A percentile compares a stretch with the other conserved stretches of the same genome.
phyloP scores from a whole-genome alignment of 768 basidiomycete species.

The Suillus decipiens region DNA sequence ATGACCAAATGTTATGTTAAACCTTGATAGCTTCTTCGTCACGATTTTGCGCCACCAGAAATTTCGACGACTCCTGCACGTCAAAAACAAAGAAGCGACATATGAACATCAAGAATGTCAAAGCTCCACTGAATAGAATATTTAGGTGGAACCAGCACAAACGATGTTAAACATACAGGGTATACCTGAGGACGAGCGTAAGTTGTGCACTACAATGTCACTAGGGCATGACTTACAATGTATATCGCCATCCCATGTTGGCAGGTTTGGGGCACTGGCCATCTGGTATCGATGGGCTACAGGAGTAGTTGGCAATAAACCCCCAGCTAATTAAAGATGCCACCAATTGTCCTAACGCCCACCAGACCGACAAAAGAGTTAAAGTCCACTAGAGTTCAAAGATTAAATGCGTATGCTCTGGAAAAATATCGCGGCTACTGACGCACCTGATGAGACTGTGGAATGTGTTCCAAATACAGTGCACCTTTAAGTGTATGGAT shows the following conservation, averaged over 20 bases:
- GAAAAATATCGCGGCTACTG: conserved; percentile 5
- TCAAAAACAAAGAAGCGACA: conserved; percentile 58
- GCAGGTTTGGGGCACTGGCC: conserved; percentile 46
- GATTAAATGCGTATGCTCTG: conserved; percentile 5
- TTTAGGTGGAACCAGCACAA: conserved; percentile 9
- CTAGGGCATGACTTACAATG: conserved; percentile 34
- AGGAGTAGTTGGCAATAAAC: conserved; percentile 58
- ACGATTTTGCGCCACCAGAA: conserved; percentile 54
- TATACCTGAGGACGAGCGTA: conserved; percentile 31
- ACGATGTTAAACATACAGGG: conserved; percentile 35
- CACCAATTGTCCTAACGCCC: conserved; percentile 51
- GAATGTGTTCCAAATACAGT: conserved; percentile 47
- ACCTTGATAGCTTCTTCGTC: conserved; percentile 57
- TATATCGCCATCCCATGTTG: conserved; percentile 67
- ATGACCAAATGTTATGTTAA: neutral
- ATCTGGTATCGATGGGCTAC: conserved; percentile 31
- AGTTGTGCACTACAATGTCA: conserved; percentile 5
- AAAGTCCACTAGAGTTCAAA: conserved; percentile 45
- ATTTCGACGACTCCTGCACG: conserved; percentile 64
- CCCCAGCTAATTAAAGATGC: conserved; percentile 56
- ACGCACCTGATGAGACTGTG: conserved; percentile 39
- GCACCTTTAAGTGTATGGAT: conserved; percentile 37
- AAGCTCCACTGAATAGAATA: conserved; percentile 35
- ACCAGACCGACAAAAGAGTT: conserved; percentile 55
- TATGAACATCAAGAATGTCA: conserved; percentile 56